Evolutionary conservation across 164 flowering plant species (phyloP), one percentile per base, ranked within the genome.

Genomic region (Kalanchoe fedtschenkoi): DNA sequence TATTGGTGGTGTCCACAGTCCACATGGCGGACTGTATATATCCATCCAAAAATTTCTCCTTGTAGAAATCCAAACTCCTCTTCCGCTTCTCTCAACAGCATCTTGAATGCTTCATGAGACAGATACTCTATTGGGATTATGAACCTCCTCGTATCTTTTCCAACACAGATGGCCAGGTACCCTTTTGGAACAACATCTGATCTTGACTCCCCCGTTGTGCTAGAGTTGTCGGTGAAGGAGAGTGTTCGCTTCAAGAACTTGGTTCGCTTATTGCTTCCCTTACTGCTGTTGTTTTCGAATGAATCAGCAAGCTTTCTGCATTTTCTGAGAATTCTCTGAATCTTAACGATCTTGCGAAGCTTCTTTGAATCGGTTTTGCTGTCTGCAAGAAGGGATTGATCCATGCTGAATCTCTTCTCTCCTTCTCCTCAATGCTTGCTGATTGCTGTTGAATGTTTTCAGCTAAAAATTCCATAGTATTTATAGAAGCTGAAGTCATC

Each of bases 241-340:
- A 51, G 56, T 26, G 32, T 51, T 51, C 56, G 32, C 56, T 51
- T 51, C 26, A 51, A 26, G 14, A 51, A 51, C 56, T 26, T 51
- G 56, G 26, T 26, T 26, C 32, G 24, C 56, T 51, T 51, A 26
- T 51, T 51, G 32, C 56, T 51, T 26, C 56, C 56, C 32, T 51
- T 51, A 51, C 54, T 47, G 54, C 24, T 51, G 56, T 51, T 51
- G 56, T 26, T 51, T 26, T 24, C 56, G 4, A 15, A 24, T 51
- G 56, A 51, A 51, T 51, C 56, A 10, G 33, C 56, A 51, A 51
- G 28, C 56, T 51, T 51, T 51, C 56, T 51, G 21, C 56, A 51
- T 26, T 51, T 51, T 51, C 26, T 26, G 32, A 51, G 56, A 51
- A 51, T 51, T 17, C 32, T 11, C 56, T 51, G 56, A 26, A 51